These are phyloP conservation scores for Turnera subulata DNA, from an alignment of 345 rosid genomes.

Conservation along the genomic window DNA sequence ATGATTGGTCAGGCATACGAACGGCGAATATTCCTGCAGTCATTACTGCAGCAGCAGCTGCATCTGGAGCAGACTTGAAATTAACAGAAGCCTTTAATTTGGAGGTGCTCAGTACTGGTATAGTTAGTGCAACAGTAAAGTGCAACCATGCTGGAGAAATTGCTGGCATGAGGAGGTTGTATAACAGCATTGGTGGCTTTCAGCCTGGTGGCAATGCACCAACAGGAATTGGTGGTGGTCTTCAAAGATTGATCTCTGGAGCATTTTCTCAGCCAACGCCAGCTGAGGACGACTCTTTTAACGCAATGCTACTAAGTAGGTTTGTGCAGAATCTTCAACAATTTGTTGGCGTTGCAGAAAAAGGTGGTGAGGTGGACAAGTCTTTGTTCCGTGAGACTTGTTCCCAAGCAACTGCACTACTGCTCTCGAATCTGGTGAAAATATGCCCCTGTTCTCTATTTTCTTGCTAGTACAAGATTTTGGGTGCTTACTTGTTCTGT, in stretches of 20 bases:
- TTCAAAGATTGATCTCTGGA: slow-evolving; percentile 88
- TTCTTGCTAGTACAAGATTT: neutral
- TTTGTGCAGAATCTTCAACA: slow-evolving; percentile 91
- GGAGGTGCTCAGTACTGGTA: slow-evolving; percentile 93
- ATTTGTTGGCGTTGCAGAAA: slow-evolving; percentile 81
- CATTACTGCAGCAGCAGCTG: slow-evolving; percentile 99
- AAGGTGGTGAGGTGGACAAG: slow-evolving; percentile 90
- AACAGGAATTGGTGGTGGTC: slow-evolving; percentile 57
- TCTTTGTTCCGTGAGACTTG: slow-evolving; percentile 79
- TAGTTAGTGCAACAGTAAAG: slow-evolving; percentile 94
- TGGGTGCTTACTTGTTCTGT: slow-evolving; percentile 17
- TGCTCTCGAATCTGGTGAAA: slow-evolving; percentile 88
- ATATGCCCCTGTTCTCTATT: neutral
- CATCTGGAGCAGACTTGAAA: slow-evolving; percentile 91
- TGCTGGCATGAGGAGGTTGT: slow-evolving; percentile 97
- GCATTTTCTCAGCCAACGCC: slow-evolving; percentile 71
- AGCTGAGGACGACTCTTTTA: slow-evolving; percentile 77
- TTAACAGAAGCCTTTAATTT: slow-evolving; percentile 81
- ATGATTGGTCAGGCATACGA: slow-evolving; percentile 84
- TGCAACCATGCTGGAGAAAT: slow-evolving; percentile 98
- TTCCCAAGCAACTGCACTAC: slow-evolving; percentile 94
- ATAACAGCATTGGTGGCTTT: slow-evolving; percentile 92
- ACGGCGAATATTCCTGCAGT: slow-evolving; percentile 97
- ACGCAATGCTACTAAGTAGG: slow-evolving; percentile 76
- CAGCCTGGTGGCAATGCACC: slow-evolving; percentile 52